A percentile compares a stretch with the other conserved stretches of the same genome.
These are phyloP conservation scores for Clarireedia monteithiana DNA, from an alignment of 2,329 filamentous ascomycete genomes.

Conservation along the genomic window DNA sequence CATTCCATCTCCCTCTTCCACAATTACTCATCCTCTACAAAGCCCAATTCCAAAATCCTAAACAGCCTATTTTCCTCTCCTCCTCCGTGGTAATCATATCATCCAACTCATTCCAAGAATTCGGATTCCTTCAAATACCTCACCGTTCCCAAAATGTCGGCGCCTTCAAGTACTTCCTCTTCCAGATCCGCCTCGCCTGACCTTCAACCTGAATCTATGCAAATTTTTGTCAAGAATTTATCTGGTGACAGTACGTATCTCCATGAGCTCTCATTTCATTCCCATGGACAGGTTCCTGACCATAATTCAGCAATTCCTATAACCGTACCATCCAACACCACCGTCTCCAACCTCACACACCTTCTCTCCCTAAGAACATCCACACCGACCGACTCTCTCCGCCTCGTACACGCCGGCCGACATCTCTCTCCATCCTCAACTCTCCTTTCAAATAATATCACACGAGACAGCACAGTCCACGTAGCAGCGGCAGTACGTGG, in stretches of 20 bases:
- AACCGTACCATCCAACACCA: constrained; percentile 44
- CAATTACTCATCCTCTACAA: neutral
- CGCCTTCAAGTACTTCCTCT: constrained; percentile 14
- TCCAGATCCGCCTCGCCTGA: constrained; percentile 33
- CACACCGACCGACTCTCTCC: constrained; percentile 41
- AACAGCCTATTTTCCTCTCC: neutral
- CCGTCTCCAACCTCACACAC: constrained; percentile 46
- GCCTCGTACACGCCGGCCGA: constrained; percentile 50
- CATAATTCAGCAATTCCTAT: constrained; percentile 44
- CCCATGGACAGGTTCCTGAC: constrained; percentile 12
- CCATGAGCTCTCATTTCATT: constrained; percentile 5
- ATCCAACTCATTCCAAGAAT: neutral
- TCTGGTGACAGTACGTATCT: constrained; percentile 46
- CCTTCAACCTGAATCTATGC: constrained; percentile 39
- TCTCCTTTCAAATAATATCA: constrained; percentile 40
- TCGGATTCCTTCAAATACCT: neutral
- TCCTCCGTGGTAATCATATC: neutral
- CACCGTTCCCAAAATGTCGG: constrained; percentile 18
- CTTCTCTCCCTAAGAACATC: constrained; percentile 51
- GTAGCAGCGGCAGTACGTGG: constrained; percentile 47
- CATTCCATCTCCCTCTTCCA: neutral
- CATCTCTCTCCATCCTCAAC: constrained; percentile 37
- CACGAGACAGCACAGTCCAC: constrained; percentile 43
- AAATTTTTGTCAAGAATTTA: constrained; percentile 54
- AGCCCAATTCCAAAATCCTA: no score